Conservation (phyloP, 495 filamentous ascomycete species). For the Platismatia glauca region DNA sequence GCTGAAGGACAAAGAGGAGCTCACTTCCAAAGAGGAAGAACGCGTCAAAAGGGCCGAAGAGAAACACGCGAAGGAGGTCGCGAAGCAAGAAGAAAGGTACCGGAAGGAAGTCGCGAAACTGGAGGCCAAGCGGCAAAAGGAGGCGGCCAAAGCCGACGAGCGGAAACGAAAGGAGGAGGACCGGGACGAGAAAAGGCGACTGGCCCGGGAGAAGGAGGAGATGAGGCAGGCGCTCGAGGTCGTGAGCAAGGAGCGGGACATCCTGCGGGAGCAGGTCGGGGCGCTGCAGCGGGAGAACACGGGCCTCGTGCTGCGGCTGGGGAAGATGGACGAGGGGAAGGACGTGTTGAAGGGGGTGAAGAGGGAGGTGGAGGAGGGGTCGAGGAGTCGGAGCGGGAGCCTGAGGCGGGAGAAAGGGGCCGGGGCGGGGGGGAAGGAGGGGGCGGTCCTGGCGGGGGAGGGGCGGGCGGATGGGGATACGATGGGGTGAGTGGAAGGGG, state of each 20-base stretch:
- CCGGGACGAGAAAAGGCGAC: slow-evolving; percentile 49
- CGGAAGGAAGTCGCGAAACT: slow-evolving; percentile 53
- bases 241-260: slow-evolving; percentile 50
- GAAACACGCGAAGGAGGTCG: slow-evolving; percentile 49
- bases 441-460: slow-evolving; percentile 15
- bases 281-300: slow-evolving; percentile 59
- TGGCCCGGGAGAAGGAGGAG: slow-evolving; percentile 48
- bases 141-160: slow-evolving; percentile 37
- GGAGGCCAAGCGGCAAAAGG: slow-evolving; percentile 45
- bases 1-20: slow-evolving; percentile 39
- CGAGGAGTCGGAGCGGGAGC: slow-evolving; percentile 20
- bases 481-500: background rate
- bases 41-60: slow-evolving; percentile 46
- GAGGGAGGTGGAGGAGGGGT: slow-evolving; percentile 15
- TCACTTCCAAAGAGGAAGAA: slow-evolving; percentile 36
- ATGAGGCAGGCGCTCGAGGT: slow-evolving; percentile 47
- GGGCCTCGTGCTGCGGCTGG: slow-evolving; percentile 27
- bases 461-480: slow-evolving; percentile 3
- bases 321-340: slow-evolving; percentile 21
- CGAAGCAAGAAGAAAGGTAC: slow-evolving; percentile 57
- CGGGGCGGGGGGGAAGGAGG: slow-evolving; percentile 9
- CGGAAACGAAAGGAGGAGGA: slow-evolving; percentile 46
- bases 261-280: slow-evolving; percentile 52
- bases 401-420: slow-evolving; percentile 15
- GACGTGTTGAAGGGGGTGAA: slow-evolving; percentile 16